Percentiles rank a stretch among this genome's conserved stretches.
These are phyloP conservation scores for Ampelocalamus luodianensis DNA, from an alignment of 176 grass and related monocot genomes.

Conservation along the genomic window DNA sequence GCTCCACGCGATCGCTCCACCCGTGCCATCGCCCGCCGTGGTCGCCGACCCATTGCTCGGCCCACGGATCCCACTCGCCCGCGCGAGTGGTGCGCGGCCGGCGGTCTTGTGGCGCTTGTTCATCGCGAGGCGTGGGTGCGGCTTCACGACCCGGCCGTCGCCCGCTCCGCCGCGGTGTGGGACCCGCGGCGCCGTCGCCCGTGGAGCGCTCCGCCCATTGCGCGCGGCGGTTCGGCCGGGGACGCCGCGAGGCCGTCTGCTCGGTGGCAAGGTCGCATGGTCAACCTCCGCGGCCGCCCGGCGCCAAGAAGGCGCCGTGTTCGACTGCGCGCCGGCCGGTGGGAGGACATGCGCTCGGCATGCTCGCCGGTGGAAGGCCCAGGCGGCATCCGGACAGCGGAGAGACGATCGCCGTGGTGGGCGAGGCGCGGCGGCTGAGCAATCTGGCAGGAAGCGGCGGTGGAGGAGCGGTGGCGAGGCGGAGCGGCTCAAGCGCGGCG, in stretches of 20 bases:
- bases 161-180: slow-evolving; percentile 59
- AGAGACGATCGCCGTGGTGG: slow-evolving; percentile 57
- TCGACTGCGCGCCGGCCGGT: slow-evolving; percentile 46
- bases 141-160: slow-evolving; percentile 61
- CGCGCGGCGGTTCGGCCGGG: slow-evolving; percentile 67
- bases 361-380: slow-evolving; percentile 74
- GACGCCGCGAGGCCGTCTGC: slow-evolving; percentile 72
- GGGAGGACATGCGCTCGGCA: slow-evolving; percentile 86
- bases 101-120: slow-evolving; percentile 69
- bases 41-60: slow-evolving; percentile 70
- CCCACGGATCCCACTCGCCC: slow-evolving; percentile 63
- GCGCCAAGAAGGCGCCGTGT: slow-evolving; percentile 70
- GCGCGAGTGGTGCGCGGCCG: slow-evolving; percentile 80
- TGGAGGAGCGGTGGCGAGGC: slow-evolving; percentile 60
- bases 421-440: slow-evolving; percentile 55
- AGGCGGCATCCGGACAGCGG: slow-evolving; percentile 9
- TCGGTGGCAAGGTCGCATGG: slow-evolving; percentile 78
- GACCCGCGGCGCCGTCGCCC: slow-evolving; percentile 29
- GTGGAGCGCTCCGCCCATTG: slow-evolving; percentile 74
- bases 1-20: slow-evolving; percentile 57
- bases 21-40: slow-evolving; percentile 66
- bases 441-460: slow-evolving; percentile 56
- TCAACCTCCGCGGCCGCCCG: slow-evolving; percentile 64
- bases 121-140: slow-evolving; percentile 62
- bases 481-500: slow-evolving; percentile 56